These are phyloP conservation scores for Coemansia sp. DNA, from an alignment of 192 early-diverging fungal species.

Conservation along the genomic window DNA sequence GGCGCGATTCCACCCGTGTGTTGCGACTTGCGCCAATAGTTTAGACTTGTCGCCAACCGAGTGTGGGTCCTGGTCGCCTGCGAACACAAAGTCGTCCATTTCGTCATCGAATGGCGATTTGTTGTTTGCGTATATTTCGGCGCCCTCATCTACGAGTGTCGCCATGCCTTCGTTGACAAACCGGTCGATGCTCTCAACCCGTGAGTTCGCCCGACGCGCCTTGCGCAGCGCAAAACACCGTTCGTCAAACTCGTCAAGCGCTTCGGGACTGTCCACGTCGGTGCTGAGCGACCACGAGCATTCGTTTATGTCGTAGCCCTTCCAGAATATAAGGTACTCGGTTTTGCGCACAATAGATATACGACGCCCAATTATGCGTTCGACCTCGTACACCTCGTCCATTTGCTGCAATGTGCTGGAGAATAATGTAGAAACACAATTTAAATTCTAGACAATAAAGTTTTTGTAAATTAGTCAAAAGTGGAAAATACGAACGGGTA, in stretches of 20 bases:
- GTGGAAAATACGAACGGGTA: too few relatives aligned
- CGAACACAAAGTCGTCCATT: conserved; percentile 32
- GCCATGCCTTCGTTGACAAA: conserved; percentile 40
- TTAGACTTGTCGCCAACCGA: background rate
- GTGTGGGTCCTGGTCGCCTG: background rate
- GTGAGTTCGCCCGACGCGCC: background rate
- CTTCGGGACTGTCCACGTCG: conserved; percentile 9
- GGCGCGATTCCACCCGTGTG: conserved; percentile 31
- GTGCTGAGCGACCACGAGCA: conserved; percentile 17
- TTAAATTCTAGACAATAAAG: background rate
- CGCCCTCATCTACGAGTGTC: conserved; percentile 32
- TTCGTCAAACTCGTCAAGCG: conserved; percentile 29
- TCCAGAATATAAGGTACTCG: conserved; percentile 38
- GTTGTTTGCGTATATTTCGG: conserved; percentile 2
- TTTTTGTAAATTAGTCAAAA: background rate
- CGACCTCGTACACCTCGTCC: conserved; percentile 28
- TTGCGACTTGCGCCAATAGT: background rate
- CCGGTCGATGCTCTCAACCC: conserved; percentile 6
- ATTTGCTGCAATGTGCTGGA: too few relatives aligned
- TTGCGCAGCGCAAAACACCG: conserved; percentile 21
- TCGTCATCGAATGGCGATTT: conserved; percentile 16
- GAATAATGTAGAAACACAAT: background rate
- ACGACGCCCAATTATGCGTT: conserved; percentile 41
- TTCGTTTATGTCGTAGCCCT: conserved; percentile 17
- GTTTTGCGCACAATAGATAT: conserved; percentile 16